Evolutionary conservation across 1,284 basidiomycete species (phyloP).

Genomic region (Hemileia vastatrix): DNA sequence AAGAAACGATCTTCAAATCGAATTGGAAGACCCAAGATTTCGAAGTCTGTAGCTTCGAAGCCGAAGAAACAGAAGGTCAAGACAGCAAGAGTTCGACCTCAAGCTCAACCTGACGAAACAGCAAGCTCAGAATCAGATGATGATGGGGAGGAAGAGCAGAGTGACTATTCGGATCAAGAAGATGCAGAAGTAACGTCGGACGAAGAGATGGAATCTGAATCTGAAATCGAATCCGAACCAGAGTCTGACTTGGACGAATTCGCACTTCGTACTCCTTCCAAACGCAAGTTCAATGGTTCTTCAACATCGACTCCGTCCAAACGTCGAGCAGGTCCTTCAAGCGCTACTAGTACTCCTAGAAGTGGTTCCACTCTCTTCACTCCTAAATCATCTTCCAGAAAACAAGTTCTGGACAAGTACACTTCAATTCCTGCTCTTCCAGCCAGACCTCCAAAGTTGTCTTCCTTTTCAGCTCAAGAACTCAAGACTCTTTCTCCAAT

Average conservation of each 20-base stretch:
- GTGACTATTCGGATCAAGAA: conserved; percentile 1
- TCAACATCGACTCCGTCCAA: neutral
- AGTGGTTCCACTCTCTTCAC: neutral
- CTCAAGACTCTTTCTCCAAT: conserved; percentile 29
- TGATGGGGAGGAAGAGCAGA: conserved; percentile 11
- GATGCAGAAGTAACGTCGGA: neutral
- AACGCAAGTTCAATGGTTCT: conserved; percentile 1
- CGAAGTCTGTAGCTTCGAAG: neutral
- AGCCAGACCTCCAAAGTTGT: conserved; percentile 30
- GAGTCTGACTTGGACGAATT: neutral
- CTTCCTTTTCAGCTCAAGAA: conserved; percentile 25
- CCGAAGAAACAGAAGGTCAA: neutral
- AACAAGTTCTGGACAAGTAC: conserved; percentile 2
- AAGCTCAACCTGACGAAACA: neutral
- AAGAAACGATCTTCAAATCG: conserved; percentile 1
- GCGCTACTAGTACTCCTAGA: neutral
- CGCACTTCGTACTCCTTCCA: neutral
- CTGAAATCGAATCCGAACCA: neutral
- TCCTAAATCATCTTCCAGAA: conserved; percentile 10
- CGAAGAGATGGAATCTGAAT: neutral
- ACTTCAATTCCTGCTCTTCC: conserved; percentile 27
- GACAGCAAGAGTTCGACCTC: neutral
- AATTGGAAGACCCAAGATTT: neutral
- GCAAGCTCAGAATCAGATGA: neutral
- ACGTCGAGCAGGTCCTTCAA: neutral